Conservation (phyloP, 495 filamentous ascomycete species). For the Sordaria brevicollis region DNA sequence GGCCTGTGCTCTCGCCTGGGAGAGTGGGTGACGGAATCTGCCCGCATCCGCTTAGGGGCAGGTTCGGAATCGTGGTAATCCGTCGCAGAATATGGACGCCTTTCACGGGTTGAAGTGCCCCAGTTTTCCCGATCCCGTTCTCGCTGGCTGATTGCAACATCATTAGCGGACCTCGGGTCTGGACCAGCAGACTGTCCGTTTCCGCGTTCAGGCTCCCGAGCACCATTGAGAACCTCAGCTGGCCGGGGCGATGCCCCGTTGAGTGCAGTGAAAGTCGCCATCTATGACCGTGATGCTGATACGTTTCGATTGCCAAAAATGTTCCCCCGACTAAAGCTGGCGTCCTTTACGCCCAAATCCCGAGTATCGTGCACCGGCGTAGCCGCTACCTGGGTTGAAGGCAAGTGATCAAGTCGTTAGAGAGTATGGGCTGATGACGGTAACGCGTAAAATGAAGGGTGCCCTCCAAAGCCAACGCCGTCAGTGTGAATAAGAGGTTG, state of each 20-base stretch:
- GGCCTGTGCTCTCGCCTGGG: slow-evolving; percentile 20
- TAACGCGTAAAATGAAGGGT: not conserved
- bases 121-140: slow-evolving; percentile 17
- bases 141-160: slow-evolving; percentile 18
- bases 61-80: slow-evolving; percentile 29
- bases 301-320: not conserved
- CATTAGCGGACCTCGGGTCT: slow-evolving; percentile 23
- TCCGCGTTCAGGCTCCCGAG: slow-evolving; percentile 15
- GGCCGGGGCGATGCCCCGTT: slow-evolving; percentile 37
- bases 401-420: not conserved
- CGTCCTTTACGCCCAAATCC: not conserved
- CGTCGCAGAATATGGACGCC: slow-evolving; percentile 24
- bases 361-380: not conserved
- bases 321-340: not conserved
- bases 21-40: slow-evolving; percentile 28
- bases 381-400: not conserved
- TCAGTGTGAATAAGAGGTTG: not conserved
- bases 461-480: not conserved
- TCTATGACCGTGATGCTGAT: slow-evolving; percentile 20
- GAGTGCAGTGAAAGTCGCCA: slow-evolving; percentile 38
- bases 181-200: slow-evolving; percentile 12
- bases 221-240: slow-evolving; percentile 21
- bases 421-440: not conserved
- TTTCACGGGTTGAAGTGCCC: slow-evolving; percentile 24
- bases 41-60: slow-evolving; percentile 45